phyloP scores from a whole-genome alignment of 1,139 yeast species.

The Geotrichum carabidarum region DNA sequence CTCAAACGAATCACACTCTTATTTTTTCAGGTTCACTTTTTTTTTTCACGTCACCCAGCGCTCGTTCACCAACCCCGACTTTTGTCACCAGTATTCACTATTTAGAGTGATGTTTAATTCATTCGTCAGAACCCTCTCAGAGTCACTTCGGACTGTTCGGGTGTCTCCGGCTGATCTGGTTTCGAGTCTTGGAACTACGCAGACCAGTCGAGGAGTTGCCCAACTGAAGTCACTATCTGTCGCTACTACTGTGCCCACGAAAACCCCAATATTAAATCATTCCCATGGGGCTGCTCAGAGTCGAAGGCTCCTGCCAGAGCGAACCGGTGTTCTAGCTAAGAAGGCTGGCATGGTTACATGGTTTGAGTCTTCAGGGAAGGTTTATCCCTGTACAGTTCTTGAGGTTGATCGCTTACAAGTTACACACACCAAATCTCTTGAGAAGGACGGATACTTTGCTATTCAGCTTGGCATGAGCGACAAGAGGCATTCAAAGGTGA shows the following conservation, averaged over 20 bases:
- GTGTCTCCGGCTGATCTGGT: constrained; percentile 6
- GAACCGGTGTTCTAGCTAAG: constrained; percentile 80
- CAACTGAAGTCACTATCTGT: constrained; percentile 36
- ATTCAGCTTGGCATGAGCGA: constrained; percentile 86
- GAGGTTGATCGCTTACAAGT: constrained; percentile 90
- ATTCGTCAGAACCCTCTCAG: constrained; percentile 7
- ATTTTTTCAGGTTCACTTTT: constrained; percentile 1
- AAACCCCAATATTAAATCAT: constrained; percentile 35
- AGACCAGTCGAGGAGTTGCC: constrained; percentile 26
- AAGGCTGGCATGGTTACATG: constrained; percentile 90
- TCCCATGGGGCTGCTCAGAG: constrained; percentile 39
- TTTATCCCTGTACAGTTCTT: constrained; percentile 67
- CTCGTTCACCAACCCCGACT: constrained; percentile 4
- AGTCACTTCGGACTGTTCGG: constrained; percentile 3
- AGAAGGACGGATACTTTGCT: constrained; percentile 72
- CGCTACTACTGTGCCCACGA: constrained; percentile 30
- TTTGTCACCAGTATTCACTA: neutral
- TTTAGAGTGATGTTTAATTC: constrained; percentile 4
- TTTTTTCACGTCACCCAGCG: constrained; percentile 10
- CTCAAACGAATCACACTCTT: constrained; percentile 1
- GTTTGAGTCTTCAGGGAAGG: constrained; percentile 64
- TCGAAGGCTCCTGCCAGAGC: constrained; percentile 61
- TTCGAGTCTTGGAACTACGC: constrained; percentile 14
- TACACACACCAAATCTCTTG: constrained; percentile 59
- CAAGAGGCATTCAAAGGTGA: constrained; percentile 56